Base-by-base conservation (phyloP, 2,329 filamentous ascomycete species). In the Colletotrichum sidae region DNA sequence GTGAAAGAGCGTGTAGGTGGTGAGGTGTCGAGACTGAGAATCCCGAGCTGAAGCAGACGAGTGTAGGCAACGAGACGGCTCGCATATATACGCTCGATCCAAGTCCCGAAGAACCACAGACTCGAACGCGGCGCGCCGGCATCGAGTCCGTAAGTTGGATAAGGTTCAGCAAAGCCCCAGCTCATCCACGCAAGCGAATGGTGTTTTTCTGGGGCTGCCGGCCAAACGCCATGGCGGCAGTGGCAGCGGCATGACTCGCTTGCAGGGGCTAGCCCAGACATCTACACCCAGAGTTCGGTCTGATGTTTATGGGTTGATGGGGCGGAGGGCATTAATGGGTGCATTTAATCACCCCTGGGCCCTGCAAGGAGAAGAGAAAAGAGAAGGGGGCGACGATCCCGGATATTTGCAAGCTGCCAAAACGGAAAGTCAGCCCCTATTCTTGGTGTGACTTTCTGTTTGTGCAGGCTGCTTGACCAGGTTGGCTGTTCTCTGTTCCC, bases 101-200 rank as follows among this genome's bases (percentile, higher is more conserved):
- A 25, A 25, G 25, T 25, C 25, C 25, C 25, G 25, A 25, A 25
- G 25, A 25, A 5, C 25, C 25, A 25, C 25, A 25, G 25, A 25
- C 25, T 25, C 53, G 47, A n/a, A 45, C 15, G 39, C 51, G 33
- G 11, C 42, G 57, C 33, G 12, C 34, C 41, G 6, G n/a, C 45
- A n/a, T 13, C 59, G 45, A 57, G 25, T 25, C 25, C 25, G 25
- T 53, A 52, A 5, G 37, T 38, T 44, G 33, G 49, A 66, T 54
- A 66, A 34, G 53, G 63, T 66, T 66, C 47, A 66, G 41, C 63
- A 66, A 44, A 66, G 63, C 63, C 63, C 63, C 52, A 39, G 39
- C 58, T 62, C 53, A 46, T 39, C 63, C 52, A 62, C 60, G 58
- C 63, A 63, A 41, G 60, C 52, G 53, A 45, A 66, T 63, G 25